Percentiles rank a stretch among this genome's conserved stretches.
These are phyloP conservation scores for Wallacemonas sp. DNA, from an alignment of 208 protist genomes.

Conservation along the genomic window DNA sequence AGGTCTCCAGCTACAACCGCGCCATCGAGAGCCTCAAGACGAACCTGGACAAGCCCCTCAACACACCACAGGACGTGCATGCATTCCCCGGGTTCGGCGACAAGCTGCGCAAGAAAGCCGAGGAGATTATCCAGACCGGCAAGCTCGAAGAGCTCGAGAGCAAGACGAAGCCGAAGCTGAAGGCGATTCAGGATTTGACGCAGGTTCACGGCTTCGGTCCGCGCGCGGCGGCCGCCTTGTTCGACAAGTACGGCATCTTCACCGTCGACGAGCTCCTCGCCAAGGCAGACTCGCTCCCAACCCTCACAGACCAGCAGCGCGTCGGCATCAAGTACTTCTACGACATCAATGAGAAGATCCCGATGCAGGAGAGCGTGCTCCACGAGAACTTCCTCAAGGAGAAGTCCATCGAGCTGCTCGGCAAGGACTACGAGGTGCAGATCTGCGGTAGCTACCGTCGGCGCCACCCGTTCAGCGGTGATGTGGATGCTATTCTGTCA, in stretches of 20 bases:
- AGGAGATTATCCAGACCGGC: slow-evolving; percentile 88
- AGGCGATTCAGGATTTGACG: slow-evolving; percentile 87
- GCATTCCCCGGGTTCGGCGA: slow-evolving; percentile 77
- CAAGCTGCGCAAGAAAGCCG: slow-evolving; percentile 86
- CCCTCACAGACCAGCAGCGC: slow-evolving; percentile 77
- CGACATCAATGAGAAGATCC: slow-evolving; percentile 91
- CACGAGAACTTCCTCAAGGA: slow-evolving; percentile 81
- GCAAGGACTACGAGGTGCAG: slow-evolving; percentile 71
- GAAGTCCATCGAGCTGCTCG: slow-evolving; percentile 50
- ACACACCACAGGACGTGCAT: slow-evolving; percentile 62
- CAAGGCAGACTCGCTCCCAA: slow-evolving; percentile 72
- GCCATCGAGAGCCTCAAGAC: slow-evolving; percentile 84
- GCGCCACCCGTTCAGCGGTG: slow-evolving; percentile 79
- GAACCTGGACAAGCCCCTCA: slow-evolving; percentile 77
- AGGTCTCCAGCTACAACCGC: slow-evolving; percentile 80
- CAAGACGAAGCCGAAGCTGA: slow-evolving; percentile 89
- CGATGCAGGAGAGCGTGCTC: slow-evolving; percentile 87
- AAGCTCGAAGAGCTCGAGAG: slow-evolving; percentile 88
- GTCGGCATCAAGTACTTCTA: slow-evolving; percentile 90
- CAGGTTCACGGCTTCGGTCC: slow-evolving; percentile 89
- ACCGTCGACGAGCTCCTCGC: slow-evolving; percentile 87
- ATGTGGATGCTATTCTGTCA: slow-evolving; percentile 86
- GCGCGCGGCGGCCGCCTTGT: slow-evolving; percentile 73
- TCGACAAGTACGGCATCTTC: slow-evolving; percentile 88
- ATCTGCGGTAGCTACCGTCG: slow-evolving; percentile 90